These are phyloP conservation scores for Salmacisia buchloeana DNA, from an alignment of 1,284 basidiomycete genomes.

Conservation along the genomic window DNA sequence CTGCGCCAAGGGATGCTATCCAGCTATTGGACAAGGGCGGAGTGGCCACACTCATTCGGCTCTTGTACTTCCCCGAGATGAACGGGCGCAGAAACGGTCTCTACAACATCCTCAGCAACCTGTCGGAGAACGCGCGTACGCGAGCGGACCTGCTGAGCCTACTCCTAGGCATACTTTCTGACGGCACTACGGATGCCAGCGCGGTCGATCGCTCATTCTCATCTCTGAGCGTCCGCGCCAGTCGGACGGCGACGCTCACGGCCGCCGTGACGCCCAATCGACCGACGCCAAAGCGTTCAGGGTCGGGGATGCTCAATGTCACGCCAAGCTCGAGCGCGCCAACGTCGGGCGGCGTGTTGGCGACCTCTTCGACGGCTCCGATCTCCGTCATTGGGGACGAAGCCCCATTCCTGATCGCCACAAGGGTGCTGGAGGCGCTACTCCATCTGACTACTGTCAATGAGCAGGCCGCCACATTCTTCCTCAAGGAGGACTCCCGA, in stretches of 20 bases:
- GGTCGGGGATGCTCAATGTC: background rate
- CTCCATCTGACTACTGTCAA: constrained; percentile 37
- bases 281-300: constrained; percentile 11
- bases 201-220: constrained; percentile 90
- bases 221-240: constrained; percentile 59
- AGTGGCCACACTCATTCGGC: constrained; percentile 79
- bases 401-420: constrained; percentile 47
- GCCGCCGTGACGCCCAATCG: constrained; percentile 32
- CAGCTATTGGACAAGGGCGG: constrained; percentile 88
- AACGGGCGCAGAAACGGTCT: constrained; percentile 71
- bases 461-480: constrained; percentile 40
- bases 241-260: background rate
- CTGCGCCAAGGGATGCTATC: constrained; percentile 67
- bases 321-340: background rate
- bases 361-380: constrained; percentile 20
- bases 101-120: constrained; percentile 83
- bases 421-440: constrained; percentile 44
- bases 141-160: constrained; percentile 87
- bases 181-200: constrained; percentile 84
- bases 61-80: constrained; percentile 94
- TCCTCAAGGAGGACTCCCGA: constrained; percentile 42
- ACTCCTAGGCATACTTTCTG: constrained; percentile 83
- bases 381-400: constrained; percentile 47
- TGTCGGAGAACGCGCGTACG: constrained; percentile 91
- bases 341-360: background rate